phyloP scores from a whole-genome alignment of 345 rosid genomes.

The Gossypium australe region DNA sequence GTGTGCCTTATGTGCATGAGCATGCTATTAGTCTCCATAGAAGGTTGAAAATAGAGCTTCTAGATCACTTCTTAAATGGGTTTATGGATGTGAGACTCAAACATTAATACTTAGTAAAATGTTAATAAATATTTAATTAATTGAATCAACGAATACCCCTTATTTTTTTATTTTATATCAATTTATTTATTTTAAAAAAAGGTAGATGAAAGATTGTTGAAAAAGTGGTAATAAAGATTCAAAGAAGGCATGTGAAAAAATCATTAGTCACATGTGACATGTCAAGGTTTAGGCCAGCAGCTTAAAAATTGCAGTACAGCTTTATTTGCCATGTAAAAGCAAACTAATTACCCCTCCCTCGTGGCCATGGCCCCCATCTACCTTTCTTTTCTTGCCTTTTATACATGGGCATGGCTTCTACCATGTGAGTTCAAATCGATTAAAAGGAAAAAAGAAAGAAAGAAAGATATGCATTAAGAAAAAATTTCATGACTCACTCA shows the following conservation, averaged over 20 bases:
- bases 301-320: not conserved
- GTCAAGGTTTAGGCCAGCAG: constrained; percentile 9
- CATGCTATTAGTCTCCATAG: too few species aligned
- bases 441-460: not conserved
- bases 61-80: too few species aligned
- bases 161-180: too few species aligned
- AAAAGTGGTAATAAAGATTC: not conserved
- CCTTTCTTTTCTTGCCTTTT: not conserved
- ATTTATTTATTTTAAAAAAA: not conserved
- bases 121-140: too few species aligned
- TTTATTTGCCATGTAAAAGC: not conserved
- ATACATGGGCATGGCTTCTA: not conserved
- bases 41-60: too few species aligned
- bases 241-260: not conserved
- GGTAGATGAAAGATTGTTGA: not conserved
- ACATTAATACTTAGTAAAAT: too few species aligned
- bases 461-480: not conserved
- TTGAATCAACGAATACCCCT: too few species aligned
- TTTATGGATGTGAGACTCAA: too few species aligned
- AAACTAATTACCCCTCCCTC: not conserved
- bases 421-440: not conserved
- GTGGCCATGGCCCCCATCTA: not conserved
- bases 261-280: constrained; percentile 17
- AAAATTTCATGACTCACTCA: too few species aligned
- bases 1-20: too few species aligned